phyloP scores from a whole-genome alignment of 2,329 filamentous ascomycete species.

The Fusarium gaditjirri region DNA sequence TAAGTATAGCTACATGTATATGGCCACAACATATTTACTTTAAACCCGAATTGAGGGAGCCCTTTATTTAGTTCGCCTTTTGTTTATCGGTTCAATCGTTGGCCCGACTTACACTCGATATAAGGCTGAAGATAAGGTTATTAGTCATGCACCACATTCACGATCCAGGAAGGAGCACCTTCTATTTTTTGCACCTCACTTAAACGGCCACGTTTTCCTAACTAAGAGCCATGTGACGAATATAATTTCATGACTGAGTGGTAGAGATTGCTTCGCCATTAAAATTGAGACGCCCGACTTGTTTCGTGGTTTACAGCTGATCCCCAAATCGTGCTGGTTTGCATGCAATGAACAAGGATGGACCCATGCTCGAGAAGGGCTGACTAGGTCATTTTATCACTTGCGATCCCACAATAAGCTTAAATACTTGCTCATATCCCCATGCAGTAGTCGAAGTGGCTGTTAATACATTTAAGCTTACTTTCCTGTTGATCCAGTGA shows the following conservation, averaged over 20 bases:
- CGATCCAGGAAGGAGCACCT: neutral
- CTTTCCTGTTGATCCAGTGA: neutral
- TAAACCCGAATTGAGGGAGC: too few relatives aligned
- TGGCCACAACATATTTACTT: too few relatives aligned
- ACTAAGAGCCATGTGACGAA: neutral
- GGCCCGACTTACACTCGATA: neutral
- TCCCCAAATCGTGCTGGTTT: neutral
- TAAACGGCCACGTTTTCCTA: neutral
- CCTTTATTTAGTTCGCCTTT: neutral
- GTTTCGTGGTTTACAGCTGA: conserved; percentile 14
- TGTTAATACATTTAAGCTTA: neutral
- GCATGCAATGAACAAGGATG: conserved; percentile 20
- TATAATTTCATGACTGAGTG: neutral
- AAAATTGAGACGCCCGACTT: neutral
- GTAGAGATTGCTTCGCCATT: neutral
- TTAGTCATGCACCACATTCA: neutral
- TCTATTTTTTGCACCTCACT: neutral
- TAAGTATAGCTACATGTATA: too few relatives aligned
- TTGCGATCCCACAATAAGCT: neutral
- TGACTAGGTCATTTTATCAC: conserved; percentile 8
- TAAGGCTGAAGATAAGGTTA: conserved; percentile 6
- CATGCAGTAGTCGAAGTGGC: neutral
- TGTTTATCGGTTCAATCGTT: neutral
- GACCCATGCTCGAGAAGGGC: conserved; percentile 17
- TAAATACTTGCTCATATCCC: neutral